Percentiles rank a stretch among this genome's conserved stretches.
Conservation (phyloP, 306 rosid species). For the Vigna angularis region DNA sequence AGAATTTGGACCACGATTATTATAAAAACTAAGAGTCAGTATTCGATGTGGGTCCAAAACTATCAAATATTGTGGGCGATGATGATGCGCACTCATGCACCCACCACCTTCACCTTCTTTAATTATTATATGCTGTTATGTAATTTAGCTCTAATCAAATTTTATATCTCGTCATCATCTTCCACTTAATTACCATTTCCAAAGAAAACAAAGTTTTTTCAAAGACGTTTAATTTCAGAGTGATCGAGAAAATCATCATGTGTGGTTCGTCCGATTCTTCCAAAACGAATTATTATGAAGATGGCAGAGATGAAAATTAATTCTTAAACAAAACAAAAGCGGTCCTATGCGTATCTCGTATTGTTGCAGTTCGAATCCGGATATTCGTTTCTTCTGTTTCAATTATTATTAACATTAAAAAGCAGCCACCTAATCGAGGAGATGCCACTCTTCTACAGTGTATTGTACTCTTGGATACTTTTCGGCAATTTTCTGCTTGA, state of each 20-base stretch:
- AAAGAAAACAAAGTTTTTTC: too few relatives aligned
- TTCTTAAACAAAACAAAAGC: conserved; percentile 48
- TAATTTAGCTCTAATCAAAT: too few relatives aligned
- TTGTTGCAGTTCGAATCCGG: background rate
- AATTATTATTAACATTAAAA: background rate
- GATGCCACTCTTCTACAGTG: conserved; percentile 39
- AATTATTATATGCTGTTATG: too few relatives aligned
- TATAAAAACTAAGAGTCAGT: conserved; percentile 13
- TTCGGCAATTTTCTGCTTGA: conserved; percentile 44
- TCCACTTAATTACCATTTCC: background rate
- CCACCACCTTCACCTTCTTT: background rate
- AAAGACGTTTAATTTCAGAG: too few relatives aligned
- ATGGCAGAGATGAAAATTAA: conserved; percentile 15
- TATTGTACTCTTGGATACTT: conserved; percentile 35
- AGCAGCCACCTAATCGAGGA: conserved; percentile 5
- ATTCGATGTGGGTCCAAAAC: conserved; percentile 46
- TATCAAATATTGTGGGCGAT: background rate
- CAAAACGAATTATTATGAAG: background rate
- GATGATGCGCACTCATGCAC: conserved; percentile 43
- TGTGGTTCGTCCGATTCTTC: too few relatives aligned
- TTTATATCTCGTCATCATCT: background rate
- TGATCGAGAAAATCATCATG: too few relatives aligned
- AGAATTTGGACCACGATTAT: background rate
- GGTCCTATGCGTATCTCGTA: background rate
- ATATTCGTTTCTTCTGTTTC: background rate